These are phyloP conservation scores for Saccharomyces pastorianus DNA, from an alignment of 1,139 yeast genomes.

Conservation along the genomic window DNA sequence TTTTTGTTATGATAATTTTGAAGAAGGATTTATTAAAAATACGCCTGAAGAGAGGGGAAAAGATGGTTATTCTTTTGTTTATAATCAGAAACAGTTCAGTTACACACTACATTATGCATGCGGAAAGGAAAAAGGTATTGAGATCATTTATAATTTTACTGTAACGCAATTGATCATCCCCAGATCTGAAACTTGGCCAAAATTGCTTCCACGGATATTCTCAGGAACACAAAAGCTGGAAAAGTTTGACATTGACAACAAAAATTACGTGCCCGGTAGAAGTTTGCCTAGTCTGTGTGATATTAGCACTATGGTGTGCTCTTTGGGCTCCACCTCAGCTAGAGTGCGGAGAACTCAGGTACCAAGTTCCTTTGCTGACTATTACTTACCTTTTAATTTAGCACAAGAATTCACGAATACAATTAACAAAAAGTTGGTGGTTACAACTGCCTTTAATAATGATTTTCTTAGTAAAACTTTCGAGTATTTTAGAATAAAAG, in stretches of 20 bases:
- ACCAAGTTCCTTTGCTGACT: constrained; percentile 14
- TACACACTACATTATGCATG: neutral
- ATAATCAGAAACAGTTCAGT: neutral
- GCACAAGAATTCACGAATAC: constrained; percentile 12
- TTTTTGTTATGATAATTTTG: neutral
- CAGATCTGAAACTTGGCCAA: neutral
- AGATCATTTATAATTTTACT: neutral
- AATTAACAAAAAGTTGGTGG: constrained; percentile 11
- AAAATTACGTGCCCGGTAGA: constrained; percentile 7
- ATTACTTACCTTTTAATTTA: constrained; percentile 15
- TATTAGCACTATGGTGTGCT: constrained; percentile 12
- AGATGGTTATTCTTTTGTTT: neutral
- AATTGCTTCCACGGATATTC: neutral
- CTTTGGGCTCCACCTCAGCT: constrained; percentile 12
- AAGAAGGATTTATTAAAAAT: neutral
- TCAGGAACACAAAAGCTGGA: neutral
- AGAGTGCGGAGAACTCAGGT: constrained; percentile 2
- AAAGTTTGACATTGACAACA: constrained; percentile 4
- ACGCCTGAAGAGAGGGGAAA: neutral
- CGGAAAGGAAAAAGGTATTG: neutral
- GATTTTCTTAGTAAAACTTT: constrained; percentile 17
- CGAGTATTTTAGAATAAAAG: constrained; percentile 24
- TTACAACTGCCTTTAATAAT: constrained; percentile 29
- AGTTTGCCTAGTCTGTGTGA: constrained; percentile 8
- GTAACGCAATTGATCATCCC: constrained; percentile 2